Conservation (phyloP, 345 rosid species). For the Citrus sp. region DNA sequence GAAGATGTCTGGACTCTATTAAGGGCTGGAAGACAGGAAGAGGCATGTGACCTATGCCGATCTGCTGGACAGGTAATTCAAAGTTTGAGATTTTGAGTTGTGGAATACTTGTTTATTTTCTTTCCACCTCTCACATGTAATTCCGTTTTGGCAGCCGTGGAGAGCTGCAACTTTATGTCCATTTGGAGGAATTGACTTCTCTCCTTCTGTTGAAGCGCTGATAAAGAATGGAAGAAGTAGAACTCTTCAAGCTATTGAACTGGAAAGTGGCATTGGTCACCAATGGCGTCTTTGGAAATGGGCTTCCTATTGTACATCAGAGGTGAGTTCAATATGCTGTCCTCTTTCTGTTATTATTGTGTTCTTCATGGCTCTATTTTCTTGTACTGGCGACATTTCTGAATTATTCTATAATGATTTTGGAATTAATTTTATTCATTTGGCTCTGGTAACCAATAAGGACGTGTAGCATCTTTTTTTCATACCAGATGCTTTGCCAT, state of each 20-base stretch:
- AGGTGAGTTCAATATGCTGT: constrained; percentile 40
- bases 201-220: constrained; percentile 84
- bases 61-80: constrained; percentile 89
- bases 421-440: constrained; percentile 2
- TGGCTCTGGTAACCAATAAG: background rate
- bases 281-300: constrained; percentile 94
- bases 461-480: background rate
- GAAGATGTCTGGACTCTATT: constrained; percentile 95
- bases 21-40: constrained; percentile 91
- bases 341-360: background rate
- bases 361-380: background rate
- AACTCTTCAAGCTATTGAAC: constrained; percentile 85
- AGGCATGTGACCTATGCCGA: constrained; percentile 92
- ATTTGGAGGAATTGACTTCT: constrained; percentile 77
- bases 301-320: constrained; percentile 94
- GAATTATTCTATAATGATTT: background rate
- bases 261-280: constrained; percentile 86
- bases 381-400: background rate
- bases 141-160: constrained; percentile 67
- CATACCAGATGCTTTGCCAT: background rate
- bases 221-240: constrained; percentile 75
- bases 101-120: background rate
- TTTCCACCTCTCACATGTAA: background rate
- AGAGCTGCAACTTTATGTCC: constrained; percentile 90
- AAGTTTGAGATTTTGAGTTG: constrained; percentile 5